Conservation (phyloP, 1,284 basidiomycete genomes). For the Volvariella surrecta region DNA sequence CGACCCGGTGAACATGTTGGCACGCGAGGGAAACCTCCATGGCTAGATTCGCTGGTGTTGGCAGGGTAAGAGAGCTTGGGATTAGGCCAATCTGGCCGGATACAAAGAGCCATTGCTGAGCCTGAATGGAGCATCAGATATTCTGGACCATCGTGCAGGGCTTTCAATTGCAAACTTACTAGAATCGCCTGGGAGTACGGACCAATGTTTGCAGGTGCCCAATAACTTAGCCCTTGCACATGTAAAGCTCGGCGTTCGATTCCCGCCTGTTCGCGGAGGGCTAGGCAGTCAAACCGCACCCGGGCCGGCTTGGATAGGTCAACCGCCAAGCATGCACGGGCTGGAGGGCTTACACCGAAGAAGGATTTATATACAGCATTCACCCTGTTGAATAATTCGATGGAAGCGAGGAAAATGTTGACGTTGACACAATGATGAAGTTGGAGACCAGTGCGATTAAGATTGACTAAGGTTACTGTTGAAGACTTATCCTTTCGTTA, state of each 20-base stretch:
- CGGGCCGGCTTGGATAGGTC: conserved; percentile 51
- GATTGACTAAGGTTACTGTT: conserved; percentile 32
- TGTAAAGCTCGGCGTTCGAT: conserved; percentile 70
- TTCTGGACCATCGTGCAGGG: neutral
- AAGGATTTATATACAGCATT: conserved; percentile 75
- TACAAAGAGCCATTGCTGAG: conserved; percentile 68
- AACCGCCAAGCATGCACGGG: conserved; percentile 86
- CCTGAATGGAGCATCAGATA: conserved; percentile 31
- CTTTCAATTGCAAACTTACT: conserved; percentile 34
- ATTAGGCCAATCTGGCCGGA: conserved; percentile 94
- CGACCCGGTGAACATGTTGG: conserved; percentile 76
- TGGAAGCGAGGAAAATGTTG: conserved; percentile 79
- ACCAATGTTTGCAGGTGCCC: conserved; percentile 99
- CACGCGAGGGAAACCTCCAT: conserved; percentile 67
- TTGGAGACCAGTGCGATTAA: conserved; percentile 36
- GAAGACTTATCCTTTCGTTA: too few relatives aligned
- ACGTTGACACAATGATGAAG: conserved; percentile 69
- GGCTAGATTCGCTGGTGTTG: conserved; percentile 46
- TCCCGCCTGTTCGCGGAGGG: conserved; percentile 36
- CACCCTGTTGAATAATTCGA: conserved; percentile 66
- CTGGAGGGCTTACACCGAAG: conserved; percentile 89
- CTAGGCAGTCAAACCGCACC: conserved; percentile 72
- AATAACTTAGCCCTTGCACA: conserved; percentile 93
- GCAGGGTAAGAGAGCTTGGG: conserved; percentile 67
- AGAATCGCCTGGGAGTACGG: conserved; percentile 93